Evolutionary conservation across 441 rosid species (phyloP).

Genomic region (Gossypium laxum): DNA sequence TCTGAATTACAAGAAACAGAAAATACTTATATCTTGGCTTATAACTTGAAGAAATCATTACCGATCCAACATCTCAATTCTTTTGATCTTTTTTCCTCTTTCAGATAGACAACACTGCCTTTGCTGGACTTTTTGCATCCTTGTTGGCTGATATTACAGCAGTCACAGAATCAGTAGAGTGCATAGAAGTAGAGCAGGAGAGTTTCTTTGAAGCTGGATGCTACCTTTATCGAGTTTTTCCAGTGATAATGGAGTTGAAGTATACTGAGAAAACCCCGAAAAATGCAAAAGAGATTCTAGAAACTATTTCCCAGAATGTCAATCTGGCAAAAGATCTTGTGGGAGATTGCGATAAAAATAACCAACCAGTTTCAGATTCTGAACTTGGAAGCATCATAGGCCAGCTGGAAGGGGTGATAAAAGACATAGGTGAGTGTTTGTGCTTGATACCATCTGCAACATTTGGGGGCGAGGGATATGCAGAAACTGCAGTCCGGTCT

Average conservation of each 20-base stretch:
- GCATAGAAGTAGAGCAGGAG: constrained; percentile 33
- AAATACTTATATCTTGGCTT: background rate
- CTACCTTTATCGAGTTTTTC: constrained; percentile 52
- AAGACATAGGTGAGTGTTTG: constrained; percentile 47
- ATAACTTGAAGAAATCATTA: background rate
- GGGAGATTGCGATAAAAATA: constrained; percentile 21
- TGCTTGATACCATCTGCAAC: constrained; percentile 51
- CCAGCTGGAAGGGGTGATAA: constrained; percentile 39
- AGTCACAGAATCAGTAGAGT: constrained; percentile 33
- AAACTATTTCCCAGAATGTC: constrained; percentile 38
- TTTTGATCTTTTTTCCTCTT: constrained; percentile 7
- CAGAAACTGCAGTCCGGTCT: constrained; percentile 42
- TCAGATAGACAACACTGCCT: constrained; percentile 33
- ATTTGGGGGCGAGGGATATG: constrained; percentile 39
- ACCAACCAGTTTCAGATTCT: constrained; percentile 21
- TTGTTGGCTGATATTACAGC: constrained; percentile 46
- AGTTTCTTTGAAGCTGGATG: constrained; percentile 42
- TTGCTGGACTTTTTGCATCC: constrained; percentile 27
- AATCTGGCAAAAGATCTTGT: constrained; percentile 40
- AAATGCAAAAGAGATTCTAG: constrained; percentile 35
- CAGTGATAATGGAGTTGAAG: constrained; percentile 63
- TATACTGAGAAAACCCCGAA: constrained; percentile 26
- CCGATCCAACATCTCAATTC: background rate
- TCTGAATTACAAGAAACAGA: background rate
- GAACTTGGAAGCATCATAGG: constrained; percentile 32